A percentile compares a stretch with the other conserved stretches of the same genome.
These are phyloP conservation scores for Alternaria brassicicola DNA, from an alignment of 2,329 filamentous ascomycete species.

Conservation along the genomic window DNA sequence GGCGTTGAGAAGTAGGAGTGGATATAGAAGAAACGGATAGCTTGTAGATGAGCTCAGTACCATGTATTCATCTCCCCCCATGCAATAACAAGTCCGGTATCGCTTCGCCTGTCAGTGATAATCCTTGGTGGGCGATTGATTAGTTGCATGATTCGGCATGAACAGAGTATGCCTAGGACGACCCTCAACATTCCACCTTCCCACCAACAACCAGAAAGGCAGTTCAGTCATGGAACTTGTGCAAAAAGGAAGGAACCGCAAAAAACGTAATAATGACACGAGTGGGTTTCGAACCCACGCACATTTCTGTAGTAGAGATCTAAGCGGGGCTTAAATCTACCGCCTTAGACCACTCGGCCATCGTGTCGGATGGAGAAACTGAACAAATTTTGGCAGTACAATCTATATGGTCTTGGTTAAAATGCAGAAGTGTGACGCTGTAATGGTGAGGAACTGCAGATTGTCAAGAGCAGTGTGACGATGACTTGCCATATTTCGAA, in stretches of 20 bases:
- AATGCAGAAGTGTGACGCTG: too few species aligned
- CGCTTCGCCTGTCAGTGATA: too few species aligned
- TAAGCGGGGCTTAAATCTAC: slow-evolving; percentile 39
- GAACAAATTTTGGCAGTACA: background rate
- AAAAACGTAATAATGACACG: slow-evolving; percentile 26
- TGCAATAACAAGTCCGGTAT: background rate
- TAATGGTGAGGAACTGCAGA: too few species aligned
- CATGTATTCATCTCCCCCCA: background rate
- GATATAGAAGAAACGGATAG: slow-evolving; percentile 11
- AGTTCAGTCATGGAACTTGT: too few species aligned
- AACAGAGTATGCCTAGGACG: too few species aligned
- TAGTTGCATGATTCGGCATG: too few species aligned
- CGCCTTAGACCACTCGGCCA: slow-evolving; percentile 44
- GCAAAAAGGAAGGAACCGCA: background rate
- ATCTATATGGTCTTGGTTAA: too few species aligned
- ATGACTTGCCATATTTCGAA: background rate
- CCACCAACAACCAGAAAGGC: too few species aligned
- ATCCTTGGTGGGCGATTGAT: too few species aligned
- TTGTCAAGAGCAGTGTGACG: background rate
- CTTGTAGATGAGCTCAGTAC: background rate
- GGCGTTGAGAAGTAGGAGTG: slow-evolving; percentile 18
- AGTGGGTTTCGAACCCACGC: slow-evolving; percentile 43
- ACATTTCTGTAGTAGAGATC: slow-evolving; percentile 43
- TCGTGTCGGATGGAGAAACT: slow-evolving; percentile 29
- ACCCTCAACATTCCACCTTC: too few species aligned